A percentile compares a stretch with the other conserved stretches of the same genome.
Conservation (phyloP, 148 eudicot species). For the Pharnaceum exiguum region DNA sequence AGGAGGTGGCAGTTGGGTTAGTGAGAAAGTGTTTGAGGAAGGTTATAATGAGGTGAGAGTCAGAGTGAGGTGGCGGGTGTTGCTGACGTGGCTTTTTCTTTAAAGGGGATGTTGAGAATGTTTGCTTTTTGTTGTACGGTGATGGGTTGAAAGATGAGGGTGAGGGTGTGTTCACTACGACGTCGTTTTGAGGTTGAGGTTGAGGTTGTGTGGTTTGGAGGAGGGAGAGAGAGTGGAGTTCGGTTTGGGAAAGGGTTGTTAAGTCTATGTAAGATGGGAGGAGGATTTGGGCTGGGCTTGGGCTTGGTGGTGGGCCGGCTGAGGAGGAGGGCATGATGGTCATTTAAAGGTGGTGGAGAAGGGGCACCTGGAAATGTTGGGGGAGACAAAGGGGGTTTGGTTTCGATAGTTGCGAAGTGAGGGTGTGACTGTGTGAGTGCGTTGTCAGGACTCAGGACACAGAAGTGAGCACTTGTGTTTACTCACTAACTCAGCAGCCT, state of each 20-base stretch:
- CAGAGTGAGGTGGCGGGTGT: conserved; percentile 10
- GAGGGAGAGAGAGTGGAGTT: conserved; percentile 27
- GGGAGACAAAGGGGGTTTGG: too few species aligned
- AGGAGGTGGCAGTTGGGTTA: neutral
- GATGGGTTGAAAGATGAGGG: neutral
- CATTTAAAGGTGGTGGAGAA: conserved; percentile 8
- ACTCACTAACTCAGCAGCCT: too few species aligned
- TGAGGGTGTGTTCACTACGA: neutral
- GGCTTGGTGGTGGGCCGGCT: neutral
- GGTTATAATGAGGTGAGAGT: conserved; percentile 33
- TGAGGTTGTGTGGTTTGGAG: conserved; percentile 17
- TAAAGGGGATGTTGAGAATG: conserved; percentile 8
- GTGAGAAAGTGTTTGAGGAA: conserved; percentile 32
- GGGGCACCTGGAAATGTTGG: too few species aligned
- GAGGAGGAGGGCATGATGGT: too few species aligned
- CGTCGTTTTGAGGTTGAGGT: neutral
- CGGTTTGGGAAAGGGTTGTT: conserved; percentile 24
- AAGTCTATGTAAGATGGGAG: conserved; percentile 13
- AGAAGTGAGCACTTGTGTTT: too few species aligned
- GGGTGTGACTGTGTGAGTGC: too few species aligned
- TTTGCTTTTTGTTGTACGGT: conserved; percentile 19
- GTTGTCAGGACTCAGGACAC: too few species aligned
- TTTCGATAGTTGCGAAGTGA: too few species aligned
- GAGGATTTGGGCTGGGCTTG: neutral
- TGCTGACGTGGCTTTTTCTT: neutral